These are phyloP conservation scores for Gracilaria gracilis DNA, from an alignment of 23 red algal species.

Conservation along the genomic window DNA sequence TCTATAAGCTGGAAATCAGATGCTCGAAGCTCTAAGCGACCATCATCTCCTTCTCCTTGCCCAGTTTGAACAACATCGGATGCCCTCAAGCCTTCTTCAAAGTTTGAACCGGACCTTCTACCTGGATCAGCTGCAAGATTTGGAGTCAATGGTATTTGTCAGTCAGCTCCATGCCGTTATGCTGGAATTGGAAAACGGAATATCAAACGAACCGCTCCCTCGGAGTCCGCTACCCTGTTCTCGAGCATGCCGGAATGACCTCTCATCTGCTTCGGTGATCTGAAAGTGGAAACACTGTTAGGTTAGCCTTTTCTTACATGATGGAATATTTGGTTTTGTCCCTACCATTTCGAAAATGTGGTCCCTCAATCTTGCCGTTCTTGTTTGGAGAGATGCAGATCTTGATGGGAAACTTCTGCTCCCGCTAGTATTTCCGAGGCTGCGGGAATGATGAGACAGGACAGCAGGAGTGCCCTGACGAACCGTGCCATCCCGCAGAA, in stretches of 20 bases:
- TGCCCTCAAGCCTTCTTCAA: neutral
- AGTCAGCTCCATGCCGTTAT: neutral
- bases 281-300: neutral
- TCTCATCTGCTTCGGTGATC: conserved; percentile 46
- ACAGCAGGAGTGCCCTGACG: conserved; percentile 6
- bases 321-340: neutral
- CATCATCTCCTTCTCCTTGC: neutral
- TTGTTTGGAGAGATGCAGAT: conserved; percentile 3
- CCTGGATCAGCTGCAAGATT: neutral
- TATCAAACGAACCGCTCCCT: conserved; percentile 6
- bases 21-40: conserved; percentile 23
- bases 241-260: conserved; percentile 5
- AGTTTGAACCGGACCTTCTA: neutral
- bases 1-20: conserved; percentile 62
- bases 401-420: conserved; percentile 20
- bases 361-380: conserved; percentile 41
- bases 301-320: neutral
- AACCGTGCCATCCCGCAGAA: neutral
- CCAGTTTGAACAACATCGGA: neutral
- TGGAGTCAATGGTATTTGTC: neutral
- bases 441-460: conserved; percentile 29
- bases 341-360: conserved; percentile 47
- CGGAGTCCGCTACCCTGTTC: neutral
- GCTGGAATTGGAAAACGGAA: neutral
- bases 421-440: neutral